Evolutionary conservation across 2,329 filamentous ascomycete species (phyloP), one percentile per base, ranked within the genome.

Genomic region (Stagonosporopsis chrysanthemi): DNA sequence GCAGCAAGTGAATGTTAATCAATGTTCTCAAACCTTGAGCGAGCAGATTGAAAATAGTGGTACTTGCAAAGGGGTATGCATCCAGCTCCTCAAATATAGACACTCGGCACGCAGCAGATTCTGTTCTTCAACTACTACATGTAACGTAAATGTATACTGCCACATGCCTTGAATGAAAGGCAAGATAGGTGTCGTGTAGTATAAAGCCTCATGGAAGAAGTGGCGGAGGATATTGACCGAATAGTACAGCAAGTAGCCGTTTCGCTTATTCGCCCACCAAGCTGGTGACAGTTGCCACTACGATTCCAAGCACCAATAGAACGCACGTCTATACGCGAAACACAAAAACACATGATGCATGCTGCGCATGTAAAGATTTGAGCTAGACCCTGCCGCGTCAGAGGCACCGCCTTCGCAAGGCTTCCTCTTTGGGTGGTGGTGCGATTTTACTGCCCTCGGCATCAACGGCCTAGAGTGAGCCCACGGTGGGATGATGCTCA

Each of bases 401-500:
- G 31, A 33, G 24, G 28, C 39, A 52, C 49, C 48, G 49, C 49
- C 54, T 48, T 57, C 49, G 49, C 54, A 44, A 52, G 44, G 49
- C 38, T 33, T 33, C 39, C 33, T 52, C 26, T 28, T 40, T 43
- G 23, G 29, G 24, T n/a, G 22, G 14, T 48, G 48, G 54, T 40
- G 49, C 24, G n/a, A 52, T 33, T 3, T 44, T 40, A 38, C 36
- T 48, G 33, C 38, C 35, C 3, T 44, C 54, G 54, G 54, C 54
- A 48, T 52, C 35, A 12, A 40, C 22, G 45, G 50, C 33, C 50
- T 35, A 12, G 47, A 39, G 57, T 69, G 65, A 61, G 61, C 57
- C 60, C 60, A 67, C 56, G 14, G 60, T 70, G 62, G 61, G 55
- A 67, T 59, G 67, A 68, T 64, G 43, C 42, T 58, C 54, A 42